Percentiles rank a stretch among this genome's conserved stretches.
Evolutionary conservation across 305 asterid species (phyloP).

Genomic region (Fraxinus ornus): DNA sequence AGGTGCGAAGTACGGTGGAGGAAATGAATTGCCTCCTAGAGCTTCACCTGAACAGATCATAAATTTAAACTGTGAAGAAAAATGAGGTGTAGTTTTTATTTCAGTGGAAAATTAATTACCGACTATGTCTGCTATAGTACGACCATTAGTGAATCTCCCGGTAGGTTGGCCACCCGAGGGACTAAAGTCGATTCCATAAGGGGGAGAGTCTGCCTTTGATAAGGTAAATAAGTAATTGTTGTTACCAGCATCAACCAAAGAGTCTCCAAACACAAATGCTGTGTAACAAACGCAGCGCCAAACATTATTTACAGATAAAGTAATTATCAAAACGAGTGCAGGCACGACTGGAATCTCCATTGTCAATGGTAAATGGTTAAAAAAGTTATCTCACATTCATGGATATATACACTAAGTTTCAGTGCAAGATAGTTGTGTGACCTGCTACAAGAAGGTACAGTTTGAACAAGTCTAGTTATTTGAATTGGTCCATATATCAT

Average conservation of each 20-base stretch:
- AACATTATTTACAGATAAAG: conserved; percentile 11
- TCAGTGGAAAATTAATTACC: conserved; percentile 28
- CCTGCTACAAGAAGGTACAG: conserved; percentile 18
- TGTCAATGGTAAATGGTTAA: neutral
- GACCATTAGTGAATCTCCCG: conserved; percentile 60
- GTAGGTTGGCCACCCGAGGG: conserved; percentile 56
- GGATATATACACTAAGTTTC: neutral
- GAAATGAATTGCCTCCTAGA: conserved; percentile 45
- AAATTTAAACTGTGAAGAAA: neutral
- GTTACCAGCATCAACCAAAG: conserved; percentile 53
- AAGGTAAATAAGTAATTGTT: conserved; percentile 51
- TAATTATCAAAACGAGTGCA: neutral
- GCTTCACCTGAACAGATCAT: conserved; percentile 35
- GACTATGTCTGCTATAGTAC: conserved; percentile 46
- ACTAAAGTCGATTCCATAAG: conserved; percentile 53
- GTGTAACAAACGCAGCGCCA: conserved; percentile 30
- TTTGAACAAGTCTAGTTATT: conserved; percentile 22
- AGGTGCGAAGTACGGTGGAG: conserved; percentile 53
- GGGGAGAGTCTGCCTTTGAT: conserved; percentile 52
- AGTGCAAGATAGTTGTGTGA: conserved; percentile 9
- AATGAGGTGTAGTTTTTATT: neutral
- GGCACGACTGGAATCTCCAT: conserved; percentile 14
- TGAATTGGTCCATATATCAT: conserved; percentile 27
- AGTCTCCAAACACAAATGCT: conserved; percentile 52
- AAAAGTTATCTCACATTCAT: neutral